phyloP scores from a whole-genome alignment of 306 rosid species.

The Rosa lucieae region DNA sequence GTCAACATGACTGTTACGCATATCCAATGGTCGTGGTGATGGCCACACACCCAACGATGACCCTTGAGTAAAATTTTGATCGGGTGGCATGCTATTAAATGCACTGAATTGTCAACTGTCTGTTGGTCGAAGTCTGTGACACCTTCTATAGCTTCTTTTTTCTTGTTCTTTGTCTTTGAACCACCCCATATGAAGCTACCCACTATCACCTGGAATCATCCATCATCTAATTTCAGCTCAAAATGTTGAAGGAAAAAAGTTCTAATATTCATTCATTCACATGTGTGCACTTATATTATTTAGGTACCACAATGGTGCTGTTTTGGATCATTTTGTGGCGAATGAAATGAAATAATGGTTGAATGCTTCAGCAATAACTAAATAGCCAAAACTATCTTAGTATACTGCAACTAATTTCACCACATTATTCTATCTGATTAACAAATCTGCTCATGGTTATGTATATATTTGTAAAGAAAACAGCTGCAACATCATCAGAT shows the following conservation, averaged over 20 bases:
- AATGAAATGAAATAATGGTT: neutral
- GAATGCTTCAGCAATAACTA: neutral
- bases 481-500: neutral
- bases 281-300: neutral
- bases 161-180: slow-evolving; percentile 64
- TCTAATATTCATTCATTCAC: neutral
- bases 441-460: neutral
- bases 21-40: slow-evolving; percentile 61
- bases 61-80: slow-evolving; percentile 56
- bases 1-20: slow-evolving; percentile 80
- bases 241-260: neutral
- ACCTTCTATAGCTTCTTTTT: slow-evolving; percentile 51
- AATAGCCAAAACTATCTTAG: neutral
- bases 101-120: slow-evolving; percentile 52
- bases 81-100: slow-evolving; percentile 40
- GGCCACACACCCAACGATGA: slow-evolving; percentile 73
- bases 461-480: neutral
- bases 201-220: slow-evolving; percentile 68
- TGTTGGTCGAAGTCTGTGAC: slow-evolving; percentile 59
- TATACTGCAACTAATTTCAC: neutral
- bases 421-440: neutral
- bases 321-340: neutral
- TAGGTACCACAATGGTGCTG: neutral
- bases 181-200: slow-evolving; percentile 95
- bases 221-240: slow-evolving; percentile 20